Evolutionary conservation across 306 rosid genomes (phyloP).

Genomic region (Lablab purpureus): DNA sequence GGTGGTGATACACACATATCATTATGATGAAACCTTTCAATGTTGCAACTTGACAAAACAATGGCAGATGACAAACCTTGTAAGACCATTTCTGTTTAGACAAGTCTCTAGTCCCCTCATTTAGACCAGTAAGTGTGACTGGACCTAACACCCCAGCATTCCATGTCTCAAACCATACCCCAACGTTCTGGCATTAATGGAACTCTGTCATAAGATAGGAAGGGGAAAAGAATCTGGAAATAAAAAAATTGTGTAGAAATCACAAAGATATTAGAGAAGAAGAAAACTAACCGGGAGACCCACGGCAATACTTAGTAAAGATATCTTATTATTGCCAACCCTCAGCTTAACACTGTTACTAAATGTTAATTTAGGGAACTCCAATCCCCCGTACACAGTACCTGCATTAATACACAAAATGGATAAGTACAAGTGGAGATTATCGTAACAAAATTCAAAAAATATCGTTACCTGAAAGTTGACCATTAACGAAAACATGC

Average conservation of each 20-base stretch:
- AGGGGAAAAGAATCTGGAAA: background rate
- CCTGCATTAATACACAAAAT: conserved; percentile 59
- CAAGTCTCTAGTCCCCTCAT: conserved; percentile 89
- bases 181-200: conserved; percentile 72
- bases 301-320: conserved; percentile 80
- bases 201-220: conserved; percentile 23
- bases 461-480: conserved; percentile 68
- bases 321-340: conserved; percentile 88
- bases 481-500: conserved; percentile 90
- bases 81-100: conserved; percentile 86
- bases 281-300: conserved; percentile 86
- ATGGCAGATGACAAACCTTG: conserved; percentile 67
- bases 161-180: conserved; percentile 87
- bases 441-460: background rate
- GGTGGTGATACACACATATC: background rate
- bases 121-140: conserved; percentile 77
- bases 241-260: conserved; percentile 9
- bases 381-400: conserved; percentile 67
- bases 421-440: conserved; percentile 38
- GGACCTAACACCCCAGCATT: conserved; percentile 96
- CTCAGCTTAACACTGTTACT: conserved; percentile 65
- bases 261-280: background rate
- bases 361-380: conserved; percentile 70
- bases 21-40: conserved; percentile 4
- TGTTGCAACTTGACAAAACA: background rate